phyloP scores from a whole-genome alignment of 768 basidiomycete genomes.

The Tricholomella constricta region DNA sequence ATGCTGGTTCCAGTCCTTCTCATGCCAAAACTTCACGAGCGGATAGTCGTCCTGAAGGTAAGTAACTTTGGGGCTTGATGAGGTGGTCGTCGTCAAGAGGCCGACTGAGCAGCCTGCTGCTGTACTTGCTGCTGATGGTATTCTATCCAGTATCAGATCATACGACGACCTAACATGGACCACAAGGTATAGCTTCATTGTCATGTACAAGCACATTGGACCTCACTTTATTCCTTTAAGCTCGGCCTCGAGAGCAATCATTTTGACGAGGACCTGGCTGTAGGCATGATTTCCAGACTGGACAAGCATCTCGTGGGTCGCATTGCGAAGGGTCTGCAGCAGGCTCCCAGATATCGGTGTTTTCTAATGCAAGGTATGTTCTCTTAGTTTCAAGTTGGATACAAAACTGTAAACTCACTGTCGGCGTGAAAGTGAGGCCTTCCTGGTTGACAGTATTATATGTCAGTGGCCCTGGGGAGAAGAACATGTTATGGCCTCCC shows the following conservation, averaged over 20 bases:
- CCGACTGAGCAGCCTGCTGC: not conserved
- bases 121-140: slow-evolving; percentile 22
- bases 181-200: not conserved
- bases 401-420: not conserved
- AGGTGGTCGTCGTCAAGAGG: not conserved
- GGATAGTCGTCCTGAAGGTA: not conserved
- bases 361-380: not conserved
- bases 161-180: not conserved
- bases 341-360: not conserved
- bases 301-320: not conserved
- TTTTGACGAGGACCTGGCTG: not conserved
- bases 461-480: not conserved
- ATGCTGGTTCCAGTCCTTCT: not conserved
- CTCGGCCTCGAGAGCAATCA: not conserved
- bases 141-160: not conserved
- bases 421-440: not conserved
- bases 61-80: not conserved
- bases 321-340: not conserved
- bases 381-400: not conserved
- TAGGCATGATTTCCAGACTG: not conserved
- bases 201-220: not conserved
- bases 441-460: not conserved
- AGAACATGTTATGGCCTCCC: not conserved
- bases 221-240: not conserved
- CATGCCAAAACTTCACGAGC: not conserved